phyloP scores from a whole-genome alignment of 73 alveolate species.

The Paramecium primaurelia region DNA sequence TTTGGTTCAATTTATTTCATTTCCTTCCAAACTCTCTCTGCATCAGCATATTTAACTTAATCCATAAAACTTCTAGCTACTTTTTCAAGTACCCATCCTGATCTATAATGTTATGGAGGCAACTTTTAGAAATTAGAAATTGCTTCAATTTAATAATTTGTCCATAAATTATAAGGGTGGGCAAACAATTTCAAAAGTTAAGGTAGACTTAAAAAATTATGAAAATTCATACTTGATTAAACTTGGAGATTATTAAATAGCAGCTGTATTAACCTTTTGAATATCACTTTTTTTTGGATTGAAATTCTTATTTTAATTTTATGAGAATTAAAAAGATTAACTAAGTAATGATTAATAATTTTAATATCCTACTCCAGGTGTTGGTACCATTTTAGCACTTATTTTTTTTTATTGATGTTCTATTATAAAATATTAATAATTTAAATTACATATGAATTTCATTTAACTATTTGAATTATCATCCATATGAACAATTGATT shows the following conservation, averaged over 20 bases:
- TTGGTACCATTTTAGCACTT: background rate
- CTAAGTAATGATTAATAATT: background rate
- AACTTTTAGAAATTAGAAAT: constrained; percentile 77
- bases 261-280: background rate
- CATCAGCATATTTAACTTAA: constrained; percentile 83
- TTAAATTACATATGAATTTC: background rate
- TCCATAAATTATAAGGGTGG: constrained; percentile 75
- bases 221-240: background rate
- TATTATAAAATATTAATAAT: background rate
- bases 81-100: constrained; percentile 89
- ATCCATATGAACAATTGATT: background rate
- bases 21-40: constrained; percentile 83
- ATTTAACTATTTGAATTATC: background rate
- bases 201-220: background rate
- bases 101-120: constrained; percentile 83
- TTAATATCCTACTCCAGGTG: background rate
- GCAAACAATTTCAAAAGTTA: constrained; percentile 81
- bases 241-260: background rate
- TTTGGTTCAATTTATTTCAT: constrained; percentile 85
- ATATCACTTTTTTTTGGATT: background rate
- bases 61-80: constrained; percentile 92
- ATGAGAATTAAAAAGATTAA: background rate
- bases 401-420: background rate
- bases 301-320: background rate
- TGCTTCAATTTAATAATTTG: constrained; percentile 81